Evolutionary conservation across 768 basidiomycete species (phyloP).

Genomic region (Candolleomyces eurysporus): DNA sequence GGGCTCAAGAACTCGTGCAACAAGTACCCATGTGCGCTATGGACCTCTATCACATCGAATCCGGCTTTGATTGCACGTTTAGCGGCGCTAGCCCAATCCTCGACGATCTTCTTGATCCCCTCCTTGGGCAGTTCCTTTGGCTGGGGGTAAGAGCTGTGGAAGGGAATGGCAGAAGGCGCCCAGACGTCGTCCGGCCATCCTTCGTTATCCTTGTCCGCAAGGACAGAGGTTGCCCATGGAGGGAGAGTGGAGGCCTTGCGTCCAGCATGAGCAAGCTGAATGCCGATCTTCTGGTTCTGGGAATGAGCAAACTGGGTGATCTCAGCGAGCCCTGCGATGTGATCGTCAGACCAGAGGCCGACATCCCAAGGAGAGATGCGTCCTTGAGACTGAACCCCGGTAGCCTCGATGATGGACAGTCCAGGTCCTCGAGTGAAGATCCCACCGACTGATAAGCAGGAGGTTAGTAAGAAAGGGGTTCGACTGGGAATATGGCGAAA

Average conservation of each 20-base stretch:
- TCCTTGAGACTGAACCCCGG: slow-evolving; percentile 51
- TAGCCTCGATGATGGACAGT: slow-evolving; percentile 61
- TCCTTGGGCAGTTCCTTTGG: slow-evolving; percentile 57
- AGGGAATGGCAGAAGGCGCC: slow-evolving; percentile 54
- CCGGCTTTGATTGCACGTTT: slow-evolving; percentile 55
- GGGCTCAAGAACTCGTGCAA: slow-evolving; percentile 58
- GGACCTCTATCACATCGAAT: slow-evolving; percentile 62
- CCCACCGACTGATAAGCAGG: slow-evolving; percentile 37
- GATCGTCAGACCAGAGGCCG: slow-evolving; percentile 59
- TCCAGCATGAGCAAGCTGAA: slow-evolving; percentile 76
- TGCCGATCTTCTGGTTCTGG: slow-evolving; percentile 64
- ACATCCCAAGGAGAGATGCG: slow-evolving; percentile 61
- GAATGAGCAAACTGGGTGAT: slow-evolving; percentile 62
- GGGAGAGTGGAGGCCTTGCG: slow-evolving; percentile 63
- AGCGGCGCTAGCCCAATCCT: slow-evolving; percentile 51
- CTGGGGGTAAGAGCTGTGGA: slow-evolving; percentile 37
- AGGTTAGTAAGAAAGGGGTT: background rate
- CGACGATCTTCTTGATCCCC: slow-evolving; percentile 54
- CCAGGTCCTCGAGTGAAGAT: slow-evolving; percentile 53
- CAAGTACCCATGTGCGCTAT: slow-evolving; percentile 64
- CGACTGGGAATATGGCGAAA: slow-evolving; percentile 15
- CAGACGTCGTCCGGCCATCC: slow-evolving; percentile 55
- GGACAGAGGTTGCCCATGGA: slow-evolving; percentile 49
- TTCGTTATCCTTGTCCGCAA: slow-evolving; percentile 33
- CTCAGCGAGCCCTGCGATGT: slow-evolving; percentile 23